phyloP scores from a whole-genome alignment of 2,329 filamentous ascomycete species.

The Hymenoscyphus scutula region DNA sequence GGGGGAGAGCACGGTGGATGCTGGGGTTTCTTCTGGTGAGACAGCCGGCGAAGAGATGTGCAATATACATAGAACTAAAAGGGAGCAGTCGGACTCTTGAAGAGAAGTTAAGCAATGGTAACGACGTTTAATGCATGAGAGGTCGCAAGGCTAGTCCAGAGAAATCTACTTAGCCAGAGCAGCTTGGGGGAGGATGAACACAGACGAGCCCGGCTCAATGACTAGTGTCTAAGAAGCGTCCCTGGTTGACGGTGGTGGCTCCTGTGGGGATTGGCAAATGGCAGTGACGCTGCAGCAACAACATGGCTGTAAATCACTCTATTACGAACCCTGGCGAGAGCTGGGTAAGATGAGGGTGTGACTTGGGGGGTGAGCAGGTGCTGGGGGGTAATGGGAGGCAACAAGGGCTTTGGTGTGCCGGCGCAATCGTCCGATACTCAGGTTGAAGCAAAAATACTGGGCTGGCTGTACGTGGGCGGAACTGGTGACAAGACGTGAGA shows the following conservation, averaged over 20 bases:
- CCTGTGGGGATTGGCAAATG: constrained; percentile 31
- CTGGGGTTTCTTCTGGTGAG: constrained; percentile 23
- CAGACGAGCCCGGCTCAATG: constrained; percentile 31
- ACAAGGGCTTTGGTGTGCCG: constrained; percentile 23
- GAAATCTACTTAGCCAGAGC: constrained; percentile 27
- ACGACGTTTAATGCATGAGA: constrained; percentile 16
- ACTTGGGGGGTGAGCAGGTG: constrained; percentile 22
- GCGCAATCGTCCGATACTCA: constrained; percentile 36
- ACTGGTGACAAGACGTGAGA: constrained; percentile 12
- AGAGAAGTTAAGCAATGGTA: constrained; percentile 18
- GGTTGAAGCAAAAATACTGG: constrained; percentile 30
- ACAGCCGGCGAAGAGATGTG: constrained; percentile 22
- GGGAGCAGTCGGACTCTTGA: constrained; percentile 11
- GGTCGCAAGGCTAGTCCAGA: constrained; percentile 9
- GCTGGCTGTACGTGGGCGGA: constrained; percentile 25
- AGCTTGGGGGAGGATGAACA: constrained; percentile 18
- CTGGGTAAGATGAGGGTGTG: constrained; percentile 34
- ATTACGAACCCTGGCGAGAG: constrained; percentile 31
- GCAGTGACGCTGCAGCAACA: constrained; percentile 26
- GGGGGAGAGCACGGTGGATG: constrained; percentile 31
- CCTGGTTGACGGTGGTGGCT: constrained; percentile 19
- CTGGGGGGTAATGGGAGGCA: constrained; percentile 15
- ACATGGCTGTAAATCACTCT: constrained; percentile 28
- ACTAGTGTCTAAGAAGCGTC: constrained; percentile 26
- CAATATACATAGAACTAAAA: constrained; percentile 22